Percentiles rank a stretch among this genome's conserved stretches.
Conservation (phyloP, 441 rosid species). For the Raphanus hybrid region DNA sequence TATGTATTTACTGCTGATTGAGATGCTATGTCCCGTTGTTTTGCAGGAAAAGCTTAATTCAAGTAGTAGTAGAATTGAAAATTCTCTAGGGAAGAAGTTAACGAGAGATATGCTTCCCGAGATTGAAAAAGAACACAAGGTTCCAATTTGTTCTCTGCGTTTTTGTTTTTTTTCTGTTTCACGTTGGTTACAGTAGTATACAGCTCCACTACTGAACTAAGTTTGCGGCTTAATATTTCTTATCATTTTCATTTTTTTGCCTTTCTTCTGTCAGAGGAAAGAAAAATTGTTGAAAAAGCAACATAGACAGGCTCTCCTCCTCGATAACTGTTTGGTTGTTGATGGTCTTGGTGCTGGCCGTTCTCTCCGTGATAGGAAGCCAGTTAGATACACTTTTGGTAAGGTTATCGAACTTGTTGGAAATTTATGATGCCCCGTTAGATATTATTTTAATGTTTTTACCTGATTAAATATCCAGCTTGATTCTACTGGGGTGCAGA, state of each 20-base stretch:
- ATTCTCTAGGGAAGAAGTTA: conserved; percentile 88
- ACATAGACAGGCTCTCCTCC: conserved; percentile 95
- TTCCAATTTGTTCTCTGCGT: conserved; percentile 39
- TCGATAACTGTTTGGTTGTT: conserved; percentile 73
- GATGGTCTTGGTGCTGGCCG: conserved; percentile 95
- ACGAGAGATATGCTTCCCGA: conserved; percentile 95
- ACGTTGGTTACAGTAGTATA: conserved; percentile 12
- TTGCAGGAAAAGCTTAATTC: conserved; percentile 89
- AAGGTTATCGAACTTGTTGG: conserved; percentile 41
- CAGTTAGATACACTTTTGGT: conserved; percentile 98
- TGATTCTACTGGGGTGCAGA: conserved; percentile 17
- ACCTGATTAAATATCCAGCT: background rate
- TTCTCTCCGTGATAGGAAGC: conserved; percentile 96
- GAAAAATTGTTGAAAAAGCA: conserved; percentile 94
- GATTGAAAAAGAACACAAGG: conserved; percentile 97
- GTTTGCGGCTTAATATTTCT: conserved; percentile 21
- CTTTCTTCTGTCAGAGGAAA: conserved; percentile 66
- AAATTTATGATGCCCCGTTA: conserved; percentile 11
- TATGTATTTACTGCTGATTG: background rate
- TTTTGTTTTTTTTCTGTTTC: conserved; percentile 5
- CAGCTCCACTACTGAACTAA: background rate
- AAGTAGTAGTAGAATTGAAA: conserved; percentile 89
- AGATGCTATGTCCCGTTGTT: conserved; percentile 27
- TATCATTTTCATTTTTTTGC: conserved; percentile 1
- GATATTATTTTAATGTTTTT: background rate